These are phyloP conservation scores for Cyberlindnera maclurae DNA, from an alignment of 805 yeast genomes.

Conservation along the genomic window DNA sequence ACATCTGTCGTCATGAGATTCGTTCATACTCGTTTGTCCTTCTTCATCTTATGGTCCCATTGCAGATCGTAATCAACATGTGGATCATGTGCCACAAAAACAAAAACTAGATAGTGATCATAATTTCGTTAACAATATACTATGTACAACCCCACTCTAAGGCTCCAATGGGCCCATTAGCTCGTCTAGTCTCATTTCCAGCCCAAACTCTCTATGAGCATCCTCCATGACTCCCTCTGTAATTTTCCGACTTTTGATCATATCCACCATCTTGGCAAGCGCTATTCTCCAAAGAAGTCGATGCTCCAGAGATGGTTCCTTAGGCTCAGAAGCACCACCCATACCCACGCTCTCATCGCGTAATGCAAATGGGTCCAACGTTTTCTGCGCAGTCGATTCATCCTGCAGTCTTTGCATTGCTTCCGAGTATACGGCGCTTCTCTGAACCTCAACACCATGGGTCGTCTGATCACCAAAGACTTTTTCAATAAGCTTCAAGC, in stretches of 20 bases:
- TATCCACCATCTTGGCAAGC: constrained; percentile 7
- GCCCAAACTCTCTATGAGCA: constrained; percentile 1
- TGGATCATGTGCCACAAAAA: too few species aligned
- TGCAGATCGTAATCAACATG: too few species aligned
- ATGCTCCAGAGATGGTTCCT: not conserved
- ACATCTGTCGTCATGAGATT: too few species aligned
- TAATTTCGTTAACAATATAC: not conserved
- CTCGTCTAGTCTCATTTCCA: not conserved
- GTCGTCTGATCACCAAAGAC: not conserved
- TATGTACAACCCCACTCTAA: not conserved
- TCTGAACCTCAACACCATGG: not conserved
- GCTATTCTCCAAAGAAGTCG: constrained; percentile 10
- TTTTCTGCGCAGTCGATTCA: not conserved
- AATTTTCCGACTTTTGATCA: not conserved
- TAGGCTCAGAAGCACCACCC: not conserved
- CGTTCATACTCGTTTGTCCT: too few species aligned
- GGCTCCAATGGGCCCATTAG: constrained; percentile 1
- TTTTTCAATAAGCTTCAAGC: constrained; percentile 3
- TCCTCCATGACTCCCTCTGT: not conserved
- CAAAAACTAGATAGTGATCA: not conserved
- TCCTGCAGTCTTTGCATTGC: constrained; percentile 1
- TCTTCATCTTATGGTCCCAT: too few species aligned
- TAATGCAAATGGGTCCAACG: constrained; percentile 13
- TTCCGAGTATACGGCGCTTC: not conserved
- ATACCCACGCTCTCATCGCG: constrained; percentile 1